Evolutionary conservation across 768 basidiomycete genomes (phyloP).

Genomic region (Leccinellum rugosiceps): DNA sequence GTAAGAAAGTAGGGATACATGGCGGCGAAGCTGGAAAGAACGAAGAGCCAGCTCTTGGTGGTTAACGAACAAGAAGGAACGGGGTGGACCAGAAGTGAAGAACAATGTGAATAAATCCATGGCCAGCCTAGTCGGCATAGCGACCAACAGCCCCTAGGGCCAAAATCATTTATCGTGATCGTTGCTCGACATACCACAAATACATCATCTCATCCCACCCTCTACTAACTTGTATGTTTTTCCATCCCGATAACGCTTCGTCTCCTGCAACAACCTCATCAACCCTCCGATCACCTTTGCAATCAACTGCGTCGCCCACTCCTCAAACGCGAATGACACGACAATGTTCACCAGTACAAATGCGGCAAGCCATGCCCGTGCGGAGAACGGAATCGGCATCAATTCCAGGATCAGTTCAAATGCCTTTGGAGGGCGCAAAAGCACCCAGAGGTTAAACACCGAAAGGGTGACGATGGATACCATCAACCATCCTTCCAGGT

Average conservation of each 20-base stretch:
- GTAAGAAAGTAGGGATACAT: constrained; percentile 23
- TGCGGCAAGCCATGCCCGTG: constrained; percentile 64
- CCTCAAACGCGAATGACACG: constrained; percentile 73
- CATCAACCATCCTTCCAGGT: constrained; percentile 71
- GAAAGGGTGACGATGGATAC: constrained; percentile 65
- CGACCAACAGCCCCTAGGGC: constrained; percentile 2
- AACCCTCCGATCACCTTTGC: constrained; percentile 52
- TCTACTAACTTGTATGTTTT: constrained; percentile 88
- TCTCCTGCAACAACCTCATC: constrained; percentile 38
- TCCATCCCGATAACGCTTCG: constrained; percentile 53
- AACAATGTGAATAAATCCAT: neutral
- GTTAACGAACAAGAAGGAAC: neutral
- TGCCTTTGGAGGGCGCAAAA: constrained; percentile 65
- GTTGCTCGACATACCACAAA: neutral
- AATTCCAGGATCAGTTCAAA: constrained; percentile 68
- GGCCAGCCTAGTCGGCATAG: constrained; percentile 16
- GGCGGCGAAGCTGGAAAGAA: constrained; percentile 13
- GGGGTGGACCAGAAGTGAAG: constrained; percentile 4
- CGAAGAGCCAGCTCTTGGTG: constrained; percentile 40
- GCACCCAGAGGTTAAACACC: constrained; percentile 70
- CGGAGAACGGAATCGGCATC: constrained; percentile 67
- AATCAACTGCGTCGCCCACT: constrained; percentile 61
- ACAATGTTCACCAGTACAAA: constrained; percentile 69
- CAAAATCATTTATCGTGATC: neutral
- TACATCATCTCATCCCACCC: constrained; percentile 51